Conservation (phyloP, 2,329 filamentous ascomycete genomes). For the Cladosporium colombiae region DNA sequence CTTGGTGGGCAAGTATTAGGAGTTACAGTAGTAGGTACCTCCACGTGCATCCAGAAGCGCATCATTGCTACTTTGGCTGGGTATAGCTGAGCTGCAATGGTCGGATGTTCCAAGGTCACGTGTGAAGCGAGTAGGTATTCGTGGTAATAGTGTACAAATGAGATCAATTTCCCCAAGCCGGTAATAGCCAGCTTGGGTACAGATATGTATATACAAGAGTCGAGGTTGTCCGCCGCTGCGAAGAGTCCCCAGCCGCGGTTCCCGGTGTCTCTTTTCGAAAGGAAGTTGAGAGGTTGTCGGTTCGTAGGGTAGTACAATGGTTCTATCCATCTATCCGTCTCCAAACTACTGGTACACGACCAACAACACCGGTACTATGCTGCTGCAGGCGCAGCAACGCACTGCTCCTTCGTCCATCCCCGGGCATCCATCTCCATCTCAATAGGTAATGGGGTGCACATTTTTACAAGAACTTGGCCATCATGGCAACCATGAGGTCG, state of each 20-base stretch:
- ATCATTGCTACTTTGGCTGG: neutral
- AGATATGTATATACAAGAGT: constrained; percentile 19
- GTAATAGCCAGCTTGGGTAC: neutral
- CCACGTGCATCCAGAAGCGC: neutral
- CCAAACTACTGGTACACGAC: constrained; percentile 21
- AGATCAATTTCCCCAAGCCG: constrained; percentile 10
- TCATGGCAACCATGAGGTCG: constrained; percentile 90
- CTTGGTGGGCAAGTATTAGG: neutral
- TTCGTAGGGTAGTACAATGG: constrained; percentile 19
- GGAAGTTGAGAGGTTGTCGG: neutral
- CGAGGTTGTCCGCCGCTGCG: neutral
- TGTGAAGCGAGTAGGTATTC: neutral
- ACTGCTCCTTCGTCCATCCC: constrained; percentile 10
- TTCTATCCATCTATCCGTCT: constrained; percentile 21
- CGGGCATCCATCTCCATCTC: constrained; percentile 21
- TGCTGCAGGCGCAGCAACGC: constrained; percentile 17
- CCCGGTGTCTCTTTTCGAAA: neutral
- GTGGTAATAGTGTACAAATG: constrained; percentile 16
- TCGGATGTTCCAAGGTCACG: neutral
- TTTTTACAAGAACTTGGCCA: constrained; percentile 65
- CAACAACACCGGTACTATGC: constrained; percentile 18
- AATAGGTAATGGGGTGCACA: constrained; percentile 20
- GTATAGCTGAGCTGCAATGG: neutral
- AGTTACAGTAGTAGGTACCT: neutral
- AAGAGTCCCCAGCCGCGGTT: neutral